Percentiles rank a stretch among this genome's conserved stretches.
phyloP scores from a whole-genome alignment of 331 rosid genomes.

The Saraca asoca region DNA sequence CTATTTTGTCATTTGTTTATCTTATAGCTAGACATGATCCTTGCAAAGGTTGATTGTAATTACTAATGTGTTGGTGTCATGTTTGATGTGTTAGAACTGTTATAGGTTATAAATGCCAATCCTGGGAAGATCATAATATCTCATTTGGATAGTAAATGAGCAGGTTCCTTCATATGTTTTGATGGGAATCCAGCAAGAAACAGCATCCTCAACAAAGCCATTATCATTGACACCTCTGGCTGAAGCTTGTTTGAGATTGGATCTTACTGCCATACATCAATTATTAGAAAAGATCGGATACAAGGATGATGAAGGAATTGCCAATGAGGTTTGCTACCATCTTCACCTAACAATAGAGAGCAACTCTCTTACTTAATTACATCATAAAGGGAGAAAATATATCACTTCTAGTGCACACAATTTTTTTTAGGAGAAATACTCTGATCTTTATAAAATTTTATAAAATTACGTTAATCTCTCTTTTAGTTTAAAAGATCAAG shows the following conservation, averaged over 20 bases:
- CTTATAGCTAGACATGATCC: no score
- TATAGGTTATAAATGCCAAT: constrained; percentile 17
- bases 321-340: constrained; percentile 73
- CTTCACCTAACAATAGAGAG: no score
- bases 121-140: constrained; percentile 47
- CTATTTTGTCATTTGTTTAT: no score
- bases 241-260: constrained; percentile 85
- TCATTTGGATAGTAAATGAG: constrained; percentile 50
- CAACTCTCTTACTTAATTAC: no score
- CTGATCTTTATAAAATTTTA: no score
- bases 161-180: constrained; percentile 82
- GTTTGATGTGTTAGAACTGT: background rate
- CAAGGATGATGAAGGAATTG: constrained; percentile 96
- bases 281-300: constrained; percentile 89
- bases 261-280: constrained; percentile 90
- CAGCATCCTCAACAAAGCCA: constrained; percentile 59
- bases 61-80: no score
- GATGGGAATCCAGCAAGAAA: constrained; percentile 74
- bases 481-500: no score
- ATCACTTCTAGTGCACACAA: no score
- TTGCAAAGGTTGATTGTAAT: no score
- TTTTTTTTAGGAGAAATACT: no score
- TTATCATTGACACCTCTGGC: constrained; percentile 81
- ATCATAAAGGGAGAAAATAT: no score
- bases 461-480: no score